Base-by-base conservation (phyloP, 106 monocot genomes). In the Posidonia australis region DNA sequence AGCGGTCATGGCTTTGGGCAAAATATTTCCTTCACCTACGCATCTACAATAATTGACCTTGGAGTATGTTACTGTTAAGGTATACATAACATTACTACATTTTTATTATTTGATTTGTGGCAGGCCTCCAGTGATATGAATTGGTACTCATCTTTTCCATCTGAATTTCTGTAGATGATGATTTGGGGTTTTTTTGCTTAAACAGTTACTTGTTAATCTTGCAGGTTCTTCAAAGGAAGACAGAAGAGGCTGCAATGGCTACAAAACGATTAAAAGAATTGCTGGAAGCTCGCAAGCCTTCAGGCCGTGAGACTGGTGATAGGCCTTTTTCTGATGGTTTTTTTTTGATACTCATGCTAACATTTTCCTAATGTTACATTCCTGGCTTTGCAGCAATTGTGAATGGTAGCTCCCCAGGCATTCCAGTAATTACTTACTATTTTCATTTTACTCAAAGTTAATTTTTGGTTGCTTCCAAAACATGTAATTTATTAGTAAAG, bases 161-260 rank as follows among this genome's bases (percentile, higher is more conserved):
- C 27, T 23, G 14, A 57, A 57, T 26, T 57, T 57, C 16, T 23
- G 10, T 57, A 10, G 11, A 5, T 57, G 10, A 26, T 14, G 11
- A 24, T 10, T 14, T 57, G 5, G 11, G 2, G 10, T 57, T 57
- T 21, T 1, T 14, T 57, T 57, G 2, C 48, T 57, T 5, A 57
- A 28, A 57, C 0, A 3, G 14, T 22, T 57, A 0, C 3, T 61
- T 61, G 18, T 9, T 31, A 3, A 36, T 36, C 19, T 71, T 19
- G 53, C 58, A 94, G 94, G 94, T 94, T 78, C 82, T 94, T 63
- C 94, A 94, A 44, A 81, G 94, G 67, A 94, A 94, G 74, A 87
- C 90, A 44, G 94, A 90, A 76, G 94, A 94, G 74, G 89, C 94
- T 57, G 94, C 94, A 29, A 90, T 90, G 82, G 89, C 94, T 64